Percentiles rank a stretch among this genome's conserved stretches.
Evolutionary conservation across 345 rosid species (phyloP).

Genomic region (Camelina sativa): DNA sequence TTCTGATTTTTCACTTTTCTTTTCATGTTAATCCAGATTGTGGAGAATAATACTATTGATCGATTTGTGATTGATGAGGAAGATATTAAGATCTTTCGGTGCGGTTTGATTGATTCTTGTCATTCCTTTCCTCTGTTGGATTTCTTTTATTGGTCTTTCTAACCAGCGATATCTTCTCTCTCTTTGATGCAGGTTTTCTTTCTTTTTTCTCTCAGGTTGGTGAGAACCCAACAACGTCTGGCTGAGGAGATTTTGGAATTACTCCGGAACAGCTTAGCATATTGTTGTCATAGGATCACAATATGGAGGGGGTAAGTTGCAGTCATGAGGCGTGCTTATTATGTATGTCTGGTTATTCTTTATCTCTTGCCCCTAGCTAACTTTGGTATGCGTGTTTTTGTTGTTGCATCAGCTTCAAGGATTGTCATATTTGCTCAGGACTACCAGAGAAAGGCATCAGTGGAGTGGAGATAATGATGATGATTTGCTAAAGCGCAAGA

Average conservation of each 20-base stretch:
- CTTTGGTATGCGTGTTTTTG: slow-evolving; percentile 13
- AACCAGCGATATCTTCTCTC: no score
- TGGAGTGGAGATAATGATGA: slow-evolving; percentile 67
- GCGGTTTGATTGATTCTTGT: no score
- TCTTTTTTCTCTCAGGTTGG: slow-evolving; percentile 47
- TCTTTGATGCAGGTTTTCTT: no score
- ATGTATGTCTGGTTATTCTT: neutral
- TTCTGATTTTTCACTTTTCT: no score
- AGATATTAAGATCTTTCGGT: no score
- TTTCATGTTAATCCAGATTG: no score
- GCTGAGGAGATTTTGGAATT: slow-evolving; percentile 60
- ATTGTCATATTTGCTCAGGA: slow-evolving; percentile 63
- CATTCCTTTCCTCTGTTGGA: no score
- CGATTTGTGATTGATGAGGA: no score
- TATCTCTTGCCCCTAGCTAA: neutral
- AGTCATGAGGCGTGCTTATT: neutral
- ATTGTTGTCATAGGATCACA: slow-evolving; percentile 74
- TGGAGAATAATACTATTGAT: no score
- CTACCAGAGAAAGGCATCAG: slow-evolving; percentile 69
- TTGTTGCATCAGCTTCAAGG: slow-evolving; percentile 64
- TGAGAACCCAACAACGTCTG: slow-evolving; percentile 27
- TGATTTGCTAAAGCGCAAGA: slow-evolving; percentile 68
- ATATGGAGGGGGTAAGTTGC: slow-evolving; percentile 76
- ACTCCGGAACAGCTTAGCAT: slow-evolving; percentile 73
- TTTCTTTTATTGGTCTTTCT: no score